phyloP scores from a whole-genome alignment of 805 yeast species.

The Nakazawaea holstii region DNA sequence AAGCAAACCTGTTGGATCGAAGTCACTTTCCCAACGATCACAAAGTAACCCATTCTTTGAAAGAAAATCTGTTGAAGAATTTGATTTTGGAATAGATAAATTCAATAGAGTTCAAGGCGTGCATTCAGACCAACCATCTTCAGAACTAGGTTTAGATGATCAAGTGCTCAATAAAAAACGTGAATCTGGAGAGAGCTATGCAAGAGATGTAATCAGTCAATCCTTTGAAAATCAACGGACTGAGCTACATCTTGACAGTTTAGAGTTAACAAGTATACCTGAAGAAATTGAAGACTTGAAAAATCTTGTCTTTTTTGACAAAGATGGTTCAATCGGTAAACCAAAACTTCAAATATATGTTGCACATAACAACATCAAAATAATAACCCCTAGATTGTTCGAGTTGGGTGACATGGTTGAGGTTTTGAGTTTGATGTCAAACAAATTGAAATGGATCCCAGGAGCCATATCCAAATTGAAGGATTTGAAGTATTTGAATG shows the following conservation, averaged over 20 bases:
- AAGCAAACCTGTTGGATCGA: background rate
- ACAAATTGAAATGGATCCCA: slow-evolving; percentile 40
- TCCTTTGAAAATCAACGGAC: slow-evolving; percentile 44
- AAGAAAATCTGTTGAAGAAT: slow-evolving; percentile 5
- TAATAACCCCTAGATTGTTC: slow-evolving; percentile 46
- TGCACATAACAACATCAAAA: slow-evolving; percentile 41
- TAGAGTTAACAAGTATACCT: slow-evolving; percentile 45
- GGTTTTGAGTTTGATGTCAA: slow-evolving; percentile 48
- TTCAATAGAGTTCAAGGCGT: slow-evolving; percentile 34
- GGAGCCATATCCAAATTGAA: slow-evolving; percentile 37
- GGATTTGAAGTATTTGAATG: slow-evolving; percentile 43
- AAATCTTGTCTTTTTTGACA: slow-evolving; percentile 44
- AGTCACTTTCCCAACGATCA: background rate
- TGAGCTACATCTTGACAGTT: slow-evolving; percentile 39
- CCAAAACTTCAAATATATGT: slow-evolving; percentile 44
- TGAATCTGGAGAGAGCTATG: slow-evolving; percentile 15
- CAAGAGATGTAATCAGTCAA: slow-evolving; percentile 35
- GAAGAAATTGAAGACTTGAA: slow-evolving; percentile 54
- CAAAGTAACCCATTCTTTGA: slow-evolving; percentile 2
- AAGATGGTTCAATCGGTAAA: slow-evolving; percentile 24
- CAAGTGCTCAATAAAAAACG: background rate
- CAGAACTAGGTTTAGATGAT: slow-evolving; percentile 24
- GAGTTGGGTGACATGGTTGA: slow-evolving; percentile 38
- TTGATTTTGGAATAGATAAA: slow-evolving; percentile 47
- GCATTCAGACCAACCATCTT: slow-evolving; percentile 19